Conservation (phyloP, 163 green algal genomes). For the Scenedesmus sp. region DNA sequence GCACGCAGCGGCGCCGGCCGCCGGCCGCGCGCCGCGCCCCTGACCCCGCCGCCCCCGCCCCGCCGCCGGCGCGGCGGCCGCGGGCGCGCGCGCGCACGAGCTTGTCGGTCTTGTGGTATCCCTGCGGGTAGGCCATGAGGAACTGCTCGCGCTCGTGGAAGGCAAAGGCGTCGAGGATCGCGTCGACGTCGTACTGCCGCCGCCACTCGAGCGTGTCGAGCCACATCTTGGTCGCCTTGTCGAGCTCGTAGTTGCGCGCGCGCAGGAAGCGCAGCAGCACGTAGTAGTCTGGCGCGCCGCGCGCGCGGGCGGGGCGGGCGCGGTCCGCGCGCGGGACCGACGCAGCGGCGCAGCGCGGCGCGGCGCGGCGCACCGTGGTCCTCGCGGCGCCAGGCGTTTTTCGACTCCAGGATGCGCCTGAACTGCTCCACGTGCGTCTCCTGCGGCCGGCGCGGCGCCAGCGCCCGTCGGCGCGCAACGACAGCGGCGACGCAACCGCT, state of each 20-base stretch:
- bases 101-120: constrained; percentile 93
- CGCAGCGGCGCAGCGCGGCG: not conserved
- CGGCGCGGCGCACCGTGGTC: constrained; percentile 51
- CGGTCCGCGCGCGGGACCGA: not conserved
- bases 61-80: not conserved
- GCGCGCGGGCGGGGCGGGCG: not conserved
- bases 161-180: constrained; percentile 85
- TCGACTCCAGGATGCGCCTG: constrained; percentile 47
- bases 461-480: too few species aligned
- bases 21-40: not conserved
- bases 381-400: constrained; percentile 53
- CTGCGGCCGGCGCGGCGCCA: constrained; percentile 31
- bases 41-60: not conserved
- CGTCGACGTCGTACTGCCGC: constrained; percentile 75
- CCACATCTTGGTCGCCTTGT: constrained; percentile 86
- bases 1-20: too few species aligned
- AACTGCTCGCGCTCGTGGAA: constrained; percentile 90
- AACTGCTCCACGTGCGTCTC: constrained; percentile 70
- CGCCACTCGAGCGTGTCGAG: constrained; percentile 82
- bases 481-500: too few species aligned
- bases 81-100: constrained; percentile 49
- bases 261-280: constrained; percentile 87
- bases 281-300: constrained; percentile 73
- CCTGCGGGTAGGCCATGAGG: constrained; percentile 83
- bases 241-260: constrained; percentile 85